A percentile compares a stretch with the other conserved stretches of the same genome.
These are phyloP conservation scores for Barnettozyma californica DNA, from an alignment of 805 yeast species.

Conservation along the genomic window DNA sequence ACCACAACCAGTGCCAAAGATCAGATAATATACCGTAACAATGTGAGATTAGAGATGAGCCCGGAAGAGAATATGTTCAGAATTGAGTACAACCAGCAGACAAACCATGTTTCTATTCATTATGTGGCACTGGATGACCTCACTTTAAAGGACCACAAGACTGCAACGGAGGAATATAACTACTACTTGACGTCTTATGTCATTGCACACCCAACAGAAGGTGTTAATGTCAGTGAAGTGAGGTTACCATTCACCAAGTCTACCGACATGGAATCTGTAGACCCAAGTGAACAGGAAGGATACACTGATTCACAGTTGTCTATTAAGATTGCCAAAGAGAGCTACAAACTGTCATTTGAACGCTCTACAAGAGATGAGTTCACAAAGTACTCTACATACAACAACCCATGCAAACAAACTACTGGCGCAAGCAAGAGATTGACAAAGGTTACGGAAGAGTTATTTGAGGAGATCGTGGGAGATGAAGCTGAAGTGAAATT, in stretches of 20 bases:
- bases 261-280: conserved; percentile 35
- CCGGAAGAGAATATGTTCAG: conserved; percentile 91
- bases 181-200: conserved; percentile 90
- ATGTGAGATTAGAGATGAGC: conserved; percentile 75
- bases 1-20: conserved; percentile 69
- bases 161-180: conserved; percentile 81
- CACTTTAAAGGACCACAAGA: conserved; percentile 66
- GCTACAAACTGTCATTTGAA: conserved; percentile 79
- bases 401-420: conserved; percentile 29
- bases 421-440: conserved; percentile 29
- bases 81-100: conserved; percentile 57
- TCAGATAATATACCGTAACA: conserved; percentile 87
- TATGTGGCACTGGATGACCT: conserved; percentile 85
- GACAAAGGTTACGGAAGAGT: conserved; percentile 36
- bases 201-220: conserved; percentile 97
- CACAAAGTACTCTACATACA: conserved; percentile 52
- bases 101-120: conserved; percentile 58
- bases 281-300: conserved; percentile 53
- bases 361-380: conserved; percentile 75
- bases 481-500: conserved; percentile 29
- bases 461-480: conserved; percentile 2
- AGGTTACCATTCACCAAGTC: conserved; percentile 73
- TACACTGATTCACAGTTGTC: conserved; percentile 62
- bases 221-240: conserved; percentile 73
- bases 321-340: conserved; percentile 72